Evolutionary conservation across 805 yeast species (phyloP), one percentile per base, ranked within the genome.

Genomic region (Wickerhamiella domercqiae): DNA sequence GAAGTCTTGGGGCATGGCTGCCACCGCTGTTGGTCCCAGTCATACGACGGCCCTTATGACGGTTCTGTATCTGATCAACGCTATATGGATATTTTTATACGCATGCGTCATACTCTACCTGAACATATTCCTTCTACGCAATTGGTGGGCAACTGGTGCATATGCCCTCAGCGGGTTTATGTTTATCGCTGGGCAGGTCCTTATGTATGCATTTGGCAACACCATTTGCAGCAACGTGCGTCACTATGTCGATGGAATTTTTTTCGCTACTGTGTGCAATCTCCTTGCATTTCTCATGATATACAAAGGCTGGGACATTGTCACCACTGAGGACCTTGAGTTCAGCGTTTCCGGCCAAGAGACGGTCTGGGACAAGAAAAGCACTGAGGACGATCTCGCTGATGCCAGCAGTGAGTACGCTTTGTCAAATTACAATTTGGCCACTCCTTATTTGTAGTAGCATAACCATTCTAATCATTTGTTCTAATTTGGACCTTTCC

Each of bases 231-330:
- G 61, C 25, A 67, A 73, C 16, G 71, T 78, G 34, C 71, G 76
- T 28, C 98, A 90, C 58, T 90, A 87, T 55, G 66, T 83, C 17
- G 98, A 87, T 53, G 97, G 97, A 1, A 57, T 83, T 21, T 78
- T 87, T 52, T 82, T 86, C 51, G 90, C 83, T 22, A 70, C 90
- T 19, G 50, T 83, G 25, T 71, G 94, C 53, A 82, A 82, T 53
- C 54, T 83, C 35, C 78, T 83, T 50, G 69, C 93, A 3, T 61
- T 79, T 39, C 84, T 90, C 94, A 87, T 90, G 97, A 66, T 87
- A 36, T 87, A 84, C 64, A 86, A 90, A 60, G 82, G 75, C 48
- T 87, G 97, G 95, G 96, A 86, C 52, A 83, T 86, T 70, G 77
- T 87, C 37, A 90, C 97, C 9, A 74, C 76, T 40, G 97, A 87